Evolutionary conservation across 1,284 basidiomycete species (phyloP), one percentile per base, ranked within the genome.

Genomic region (Apiotrichum siamense): DNA sequence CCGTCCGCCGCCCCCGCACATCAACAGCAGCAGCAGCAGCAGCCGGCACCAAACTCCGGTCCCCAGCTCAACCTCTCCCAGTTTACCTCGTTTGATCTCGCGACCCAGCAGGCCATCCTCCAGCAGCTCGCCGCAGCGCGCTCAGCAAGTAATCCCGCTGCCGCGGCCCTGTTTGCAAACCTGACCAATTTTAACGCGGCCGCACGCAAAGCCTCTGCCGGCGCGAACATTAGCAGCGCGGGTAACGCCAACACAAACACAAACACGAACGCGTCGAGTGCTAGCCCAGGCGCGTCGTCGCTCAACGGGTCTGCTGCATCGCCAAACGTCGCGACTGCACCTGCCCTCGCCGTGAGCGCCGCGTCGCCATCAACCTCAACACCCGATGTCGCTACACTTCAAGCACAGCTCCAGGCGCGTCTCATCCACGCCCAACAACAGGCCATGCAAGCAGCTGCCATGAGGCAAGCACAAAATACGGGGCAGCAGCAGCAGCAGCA

Each of bases 391-490:
- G 39, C 50, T 1, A 23, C 53, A 5, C 50, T 58, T 21, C 57
- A 58, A 23, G 49, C 57, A 4, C 52, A 55, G 29, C 47, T 58
- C 13, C 57, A 58, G 32, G 50, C 52, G n/a, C 52, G 57, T 13
- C 52, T 58, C 45, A 10, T 58, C 25, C 49, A 50, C 37, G 45
- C 38, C 3, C 47, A 48, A 29, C 63, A 65, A 36, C 63, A 63
- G 41, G 55, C 55, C 3, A 42, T 57, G 15, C 57, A 59, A 42
- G 57, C 52, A 7, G 53, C 46, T 4, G 43, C 43, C 17, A 2
- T 35, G 12, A 24, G 43, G 29, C 24, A 33, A n/a, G 32, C 23
- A 41, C 31, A 44, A 23, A 46, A 54, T 37, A 37, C 43, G 25
- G 45, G 49, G 35, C 35, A 48, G 13, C 32, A 29, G 36, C 39